phyloP scores from a whole-genome alignment of 495 filamentous ascomycete species.

The Mycothermus thermophilus region DNA sequence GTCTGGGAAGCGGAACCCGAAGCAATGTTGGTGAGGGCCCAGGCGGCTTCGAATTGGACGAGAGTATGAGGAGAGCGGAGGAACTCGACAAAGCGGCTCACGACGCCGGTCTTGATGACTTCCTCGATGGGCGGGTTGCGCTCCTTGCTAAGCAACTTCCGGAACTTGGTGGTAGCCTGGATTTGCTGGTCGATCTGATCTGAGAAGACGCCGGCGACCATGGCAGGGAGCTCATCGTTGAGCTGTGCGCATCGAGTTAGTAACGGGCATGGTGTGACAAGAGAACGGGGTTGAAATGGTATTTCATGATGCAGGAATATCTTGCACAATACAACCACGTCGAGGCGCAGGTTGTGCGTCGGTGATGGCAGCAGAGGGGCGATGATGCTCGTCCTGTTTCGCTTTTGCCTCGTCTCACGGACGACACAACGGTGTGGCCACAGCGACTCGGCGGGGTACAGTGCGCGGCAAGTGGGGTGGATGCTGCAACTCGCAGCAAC shows the following conservation, averaged over 20 bases:
- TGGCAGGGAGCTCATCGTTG: conserved; percentile 92
- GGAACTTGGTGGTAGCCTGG: conserved; percentile 96
- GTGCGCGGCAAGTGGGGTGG: conserved; percentile 13
- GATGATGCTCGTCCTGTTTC: no score
- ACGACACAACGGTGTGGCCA: no score
- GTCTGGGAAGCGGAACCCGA: conserved; percentile 95
- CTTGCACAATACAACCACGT: no score
- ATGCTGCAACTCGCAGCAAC: conserved; percentile 7
- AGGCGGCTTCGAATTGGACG: conserved; percentile 98
- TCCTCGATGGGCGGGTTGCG: conserved; percentile 98
- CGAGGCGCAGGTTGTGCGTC: no score
- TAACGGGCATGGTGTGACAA: no score
- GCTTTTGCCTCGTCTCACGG: no score
- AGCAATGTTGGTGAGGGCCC: conserved; percentile 99
- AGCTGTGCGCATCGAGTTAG: conserved; percentile 50
- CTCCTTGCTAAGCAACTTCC: conserved; percentile 95
- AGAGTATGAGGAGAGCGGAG: conserved; percentile 95
- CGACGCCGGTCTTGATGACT: conserved; percentile 97
- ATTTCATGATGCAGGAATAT: no score
- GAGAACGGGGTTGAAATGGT: no score
- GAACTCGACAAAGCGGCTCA: conserved; percentile 94
- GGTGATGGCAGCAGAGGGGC: no score
- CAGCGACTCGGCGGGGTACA: conserved; percentile 21
- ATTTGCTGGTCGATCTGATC: conserved; percentile 97
- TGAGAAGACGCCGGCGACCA: conserved; percentile 96